These are phyloP conservation scores for Taphrina pruni DNA, from an alignment of 1,139 yeast species.

Conservation along the genomic window DNA sequence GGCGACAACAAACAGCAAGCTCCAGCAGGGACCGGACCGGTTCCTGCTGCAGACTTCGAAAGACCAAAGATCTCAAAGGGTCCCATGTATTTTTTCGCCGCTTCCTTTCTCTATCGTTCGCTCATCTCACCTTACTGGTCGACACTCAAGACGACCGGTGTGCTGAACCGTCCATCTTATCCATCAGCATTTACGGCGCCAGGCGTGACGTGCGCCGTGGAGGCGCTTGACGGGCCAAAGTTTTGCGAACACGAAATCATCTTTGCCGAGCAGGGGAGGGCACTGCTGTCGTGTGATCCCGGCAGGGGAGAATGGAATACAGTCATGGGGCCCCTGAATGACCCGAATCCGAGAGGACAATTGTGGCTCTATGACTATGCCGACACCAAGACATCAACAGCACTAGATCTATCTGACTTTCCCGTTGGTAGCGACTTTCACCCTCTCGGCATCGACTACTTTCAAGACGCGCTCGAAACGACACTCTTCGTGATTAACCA, in stretches of 20 bases:
- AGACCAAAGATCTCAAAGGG: constrained; percentile 17
- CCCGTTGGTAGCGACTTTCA: constrained; percentile 30
- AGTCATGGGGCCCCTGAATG: constrained; percentile 34
- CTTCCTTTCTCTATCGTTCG: constrained; percentile 20
- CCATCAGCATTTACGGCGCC: constrained; percentile 25
- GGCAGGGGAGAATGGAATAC: constrained; percentile 37
- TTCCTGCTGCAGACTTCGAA: constrained; percentile 3
- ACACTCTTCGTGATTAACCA: constrained; percentile 33
- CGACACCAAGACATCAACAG: constrained; percentile 9
- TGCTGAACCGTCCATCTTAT: constrained; percentile 23
- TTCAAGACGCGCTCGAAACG: constrained; percentile 20
- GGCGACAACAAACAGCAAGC: background rate
- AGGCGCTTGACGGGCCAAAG: constrained; percentile 29
- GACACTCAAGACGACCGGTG: constrained; percentile 12
- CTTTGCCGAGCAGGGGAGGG: constrained; percentile 19
- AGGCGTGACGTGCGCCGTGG: constrained; percentile 30
- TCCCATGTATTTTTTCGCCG: constrained; percentile 24
- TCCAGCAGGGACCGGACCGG: background rate
- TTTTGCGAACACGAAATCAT: constrained; percentile 34
- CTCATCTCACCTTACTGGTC: constrained; percentile 14
- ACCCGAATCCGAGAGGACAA: constrained; percentile 16
- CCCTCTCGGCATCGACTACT: constrained; percentile 32
- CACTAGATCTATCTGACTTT: constrained; percentile 9
- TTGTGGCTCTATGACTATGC: constrained; percentile 31
- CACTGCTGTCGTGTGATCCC: constrained; percentile 30